Evolutionary conservation across 805 yeast species (phyloP).

Genomic region (Trichomonascus vanleenenianus): DNA sequence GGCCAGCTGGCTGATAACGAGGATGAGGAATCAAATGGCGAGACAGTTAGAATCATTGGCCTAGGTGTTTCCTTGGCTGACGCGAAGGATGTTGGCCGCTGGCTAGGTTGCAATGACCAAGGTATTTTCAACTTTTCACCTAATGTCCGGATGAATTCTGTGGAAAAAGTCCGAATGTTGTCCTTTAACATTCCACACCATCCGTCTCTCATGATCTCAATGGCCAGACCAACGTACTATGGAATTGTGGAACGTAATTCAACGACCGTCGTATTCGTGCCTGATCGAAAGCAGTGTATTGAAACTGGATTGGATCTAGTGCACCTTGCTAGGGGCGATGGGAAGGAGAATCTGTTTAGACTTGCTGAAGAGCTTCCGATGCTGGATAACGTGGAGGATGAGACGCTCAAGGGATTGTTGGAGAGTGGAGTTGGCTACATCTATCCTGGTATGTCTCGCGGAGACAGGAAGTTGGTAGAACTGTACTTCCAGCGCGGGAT

Average conservation of each 20-base stretch:
- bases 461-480: constrained; percentile 50
- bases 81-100: constrained; percentile 71
- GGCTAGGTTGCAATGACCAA: constrained; percentile 66
- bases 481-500: constrained; percentile 43
- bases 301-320: constrained; percentile 43
- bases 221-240: constrained; percentile 43
- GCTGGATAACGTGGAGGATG: constrained; percentile 41
- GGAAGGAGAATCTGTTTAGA: constrained; percentile 35
- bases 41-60: constrained; percentile 52
- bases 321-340: constrained; percentile 28
- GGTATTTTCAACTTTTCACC: constrained; percentile 67
- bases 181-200: constrained; percentile 38
- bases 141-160: constrained; percentile 44
- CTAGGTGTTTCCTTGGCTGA: constrained; percentile 64
- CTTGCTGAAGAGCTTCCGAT: constrained; percentile 31
- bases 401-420: constrained; percentile 26
- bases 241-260: constrained; percentile 28
- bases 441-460: constrained; percentile 47
- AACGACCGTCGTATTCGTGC: constrained; percentile 47
- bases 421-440: constrained; percentile 60
- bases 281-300: constrained; percentile 46
- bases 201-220: constrained; percentile 44
- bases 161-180: constrained; percentile 47
- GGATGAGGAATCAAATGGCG: constrained; percentile 2
- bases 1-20: constrained; percentile 48